Conservation (phyloP, 495 filamentous ascomycete genomes). For the Xeromyces bisporus region DNA sequence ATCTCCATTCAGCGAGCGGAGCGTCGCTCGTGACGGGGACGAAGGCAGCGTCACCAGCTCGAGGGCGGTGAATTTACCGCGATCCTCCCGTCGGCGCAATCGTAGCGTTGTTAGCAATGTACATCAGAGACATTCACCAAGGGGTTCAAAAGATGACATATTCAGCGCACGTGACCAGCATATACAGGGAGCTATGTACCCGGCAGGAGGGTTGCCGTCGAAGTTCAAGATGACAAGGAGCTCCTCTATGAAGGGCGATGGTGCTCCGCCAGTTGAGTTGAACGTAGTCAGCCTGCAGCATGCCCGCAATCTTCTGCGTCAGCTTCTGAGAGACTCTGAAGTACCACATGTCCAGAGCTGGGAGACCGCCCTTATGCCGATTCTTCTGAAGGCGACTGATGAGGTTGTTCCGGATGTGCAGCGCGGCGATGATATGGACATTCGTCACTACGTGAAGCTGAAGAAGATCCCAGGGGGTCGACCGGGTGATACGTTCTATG, state of each 20-base stretch:
- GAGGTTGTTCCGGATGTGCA: conserved; percentile 89
- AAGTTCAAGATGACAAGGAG: conserved; percentile 55
- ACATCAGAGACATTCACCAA: conserved; percentile 52
- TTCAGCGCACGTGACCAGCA: conserved; percentile 17
- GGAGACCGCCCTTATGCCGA: conserved; percentile 85
- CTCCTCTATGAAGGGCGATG: conserved; percentile 66
- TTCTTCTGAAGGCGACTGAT: conserved; percentile 78
- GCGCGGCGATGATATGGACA: conserved; percentile 84
- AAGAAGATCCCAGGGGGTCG: conserved; percentile 87
- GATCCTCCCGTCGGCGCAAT: conserved; percentile 50
- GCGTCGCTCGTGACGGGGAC: conserved; percentile 43
- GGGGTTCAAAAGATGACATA: conserved; percentile 29
- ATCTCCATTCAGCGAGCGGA: conserved; percentile 54
- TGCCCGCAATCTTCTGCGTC: conserved; percentile 65
- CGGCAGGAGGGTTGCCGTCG: conserved; percentile 11
- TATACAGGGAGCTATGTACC: conserved; percentile 6
- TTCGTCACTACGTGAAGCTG: conserved; percentile 94
- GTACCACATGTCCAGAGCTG: conserved; percentile 58
- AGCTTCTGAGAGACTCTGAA: conserved; percentile 61
- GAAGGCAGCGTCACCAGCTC: conserved; percentile 42
- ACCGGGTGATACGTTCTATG: conserved; percentile 81
- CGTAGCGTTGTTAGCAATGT: conserved; percentile 57
- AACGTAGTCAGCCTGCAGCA: conserved; percentile 78
- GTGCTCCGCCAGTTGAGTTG: conserved; percentile 58
- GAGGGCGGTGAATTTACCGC: conserved; percentile 34